Conservation (phyloP, 495 filamentous ascomycete species). For the Penicillium salamii region DNA sequence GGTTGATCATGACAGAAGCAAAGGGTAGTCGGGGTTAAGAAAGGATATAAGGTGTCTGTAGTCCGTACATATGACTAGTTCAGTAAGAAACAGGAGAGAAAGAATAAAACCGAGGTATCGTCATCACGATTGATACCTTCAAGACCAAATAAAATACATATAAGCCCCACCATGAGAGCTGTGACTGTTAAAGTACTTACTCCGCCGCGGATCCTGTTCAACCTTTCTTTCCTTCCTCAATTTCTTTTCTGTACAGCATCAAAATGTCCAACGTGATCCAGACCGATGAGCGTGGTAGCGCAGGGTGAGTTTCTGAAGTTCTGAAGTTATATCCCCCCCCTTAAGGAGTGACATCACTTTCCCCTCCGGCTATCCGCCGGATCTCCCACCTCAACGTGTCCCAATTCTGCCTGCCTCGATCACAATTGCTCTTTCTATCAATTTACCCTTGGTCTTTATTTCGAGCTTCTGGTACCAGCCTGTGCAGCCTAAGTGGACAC, state of each 20-base stretch:
- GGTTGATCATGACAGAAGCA: no score
- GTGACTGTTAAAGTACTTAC: constrained; percentile 34
- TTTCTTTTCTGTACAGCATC: constrained; percentile 21
- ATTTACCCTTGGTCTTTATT: no score
- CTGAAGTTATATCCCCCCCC: no score
- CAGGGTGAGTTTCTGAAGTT: constrained; percentile 65
- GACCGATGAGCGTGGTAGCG: constrained; percentile 55
- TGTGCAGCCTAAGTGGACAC: background rate
- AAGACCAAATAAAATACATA: constrained; percentile 26
- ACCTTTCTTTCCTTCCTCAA: constrained; percentile 9
- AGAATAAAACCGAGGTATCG: background rate
- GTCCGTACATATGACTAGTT: no score
- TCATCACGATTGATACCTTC: constrained; percentile 10
- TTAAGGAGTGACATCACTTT: constrained; percentile 52
- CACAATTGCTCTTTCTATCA: background rate
- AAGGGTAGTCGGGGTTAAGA: no score
- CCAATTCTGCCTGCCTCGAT: constrained; percentile 2
- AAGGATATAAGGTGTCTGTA: no score
- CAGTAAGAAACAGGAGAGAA: background rate
- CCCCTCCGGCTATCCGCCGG: constrained; percentile 25
- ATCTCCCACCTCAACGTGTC: constrained; percentile 16
- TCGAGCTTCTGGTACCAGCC: no score
- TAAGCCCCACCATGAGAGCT: constrained; percentile 28
- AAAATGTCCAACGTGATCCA: constrained; percentile 64
- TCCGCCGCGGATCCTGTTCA: constrained; percentile 37